A percentile compares a stretch with the other conserved stretches of the same genome.
Evolutionary conservation across 108 stramenopile species (phyloP).

Genomic region (Cyclostephanos invisitatus): DNA sequence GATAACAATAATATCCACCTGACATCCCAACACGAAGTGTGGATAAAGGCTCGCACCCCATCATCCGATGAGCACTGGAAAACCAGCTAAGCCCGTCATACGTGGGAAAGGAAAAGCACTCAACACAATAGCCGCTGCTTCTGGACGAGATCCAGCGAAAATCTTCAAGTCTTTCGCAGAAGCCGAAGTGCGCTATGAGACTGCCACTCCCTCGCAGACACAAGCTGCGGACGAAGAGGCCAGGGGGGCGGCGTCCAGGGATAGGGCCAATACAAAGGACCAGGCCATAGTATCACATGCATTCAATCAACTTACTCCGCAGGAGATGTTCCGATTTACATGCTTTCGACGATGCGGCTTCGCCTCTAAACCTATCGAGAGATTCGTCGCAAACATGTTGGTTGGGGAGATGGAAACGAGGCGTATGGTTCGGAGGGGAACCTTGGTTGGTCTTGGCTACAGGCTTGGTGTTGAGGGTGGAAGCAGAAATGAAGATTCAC

Average conservation of each 20-base stretch:
- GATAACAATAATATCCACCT: too few species aligned
- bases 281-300: constrained; percentile 20
- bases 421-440: constrained; percentile 20
- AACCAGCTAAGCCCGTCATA: constrained; percentile 2
- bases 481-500: background rate
- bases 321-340: constrained; percentile 47
- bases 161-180: constrained; percentile 22
- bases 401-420: constrained; percentile 34
- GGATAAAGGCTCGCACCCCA: too few species aligned
- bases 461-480: background rate
- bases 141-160: constrained; percentile 39
- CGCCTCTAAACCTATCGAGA: constrained; percentile 34
- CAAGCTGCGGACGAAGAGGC: constrained; percentile 9
- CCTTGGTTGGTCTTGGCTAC: constrained; percentile 28
- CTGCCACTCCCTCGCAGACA: background rate
- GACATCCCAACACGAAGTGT: too few species aligned
- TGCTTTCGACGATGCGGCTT: constrained; percentile 53
- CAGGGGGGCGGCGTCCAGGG: constrained; percentile 1
- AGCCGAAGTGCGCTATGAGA: constrained; percentile 17
- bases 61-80: too few species aligned
- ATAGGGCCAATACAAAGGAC: constrained; percentile 3
- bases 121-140: constrained; percentile 39
- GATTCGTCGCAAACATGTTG: constrained; percentile 41
- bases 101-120: constrained; percentile 50
- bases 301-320: constrained; percentile 23